Conservation (phyloP, 2,329 filamentous ascomycete species). For the Thyridium curvatum region DNA sequence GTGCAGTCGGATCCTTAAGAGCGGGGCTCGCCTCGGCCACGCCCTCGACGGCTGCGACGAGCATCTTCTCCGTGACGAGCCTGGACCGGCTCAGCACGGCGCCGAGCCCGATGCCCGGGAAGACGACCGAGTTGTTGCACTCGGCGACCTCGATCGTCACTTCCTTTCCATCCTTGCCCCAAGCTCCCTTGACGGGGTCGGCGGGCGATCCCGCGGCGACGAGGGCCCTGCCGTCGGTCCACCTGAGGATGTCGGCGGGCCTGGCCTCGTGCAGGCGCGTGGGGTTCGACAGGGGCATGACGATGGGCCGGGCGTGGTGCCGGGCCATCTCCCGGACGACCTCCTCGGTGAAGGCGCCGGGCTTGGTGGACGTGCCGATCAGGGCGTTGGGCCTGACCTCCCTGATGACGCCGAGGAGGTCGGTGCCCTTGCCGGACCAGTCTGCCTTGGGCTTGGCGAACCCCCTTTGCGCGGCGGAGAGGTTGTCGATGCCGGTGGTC, state of each 20-base stretch:
- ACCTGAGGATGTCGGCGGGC: constrained; percentile 67
- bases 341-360: constrained; percentile 69
- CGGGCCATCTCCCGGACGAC: constrained; percentile 70
- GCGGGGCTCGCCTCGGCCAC: constrained; percentile 68
- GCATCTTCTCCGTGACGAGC: constrained; percentile 68
- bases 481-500: constrained; percentile 48
- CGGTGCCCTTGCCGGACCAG: constrained; percentile 52
- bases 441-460: constrained; percentile 61
- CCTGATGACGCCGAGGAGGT: constrained; percentile 61
- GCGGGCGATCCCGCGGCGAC: constrained; percentile 84
- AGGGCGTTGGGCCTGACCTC: constrained; percentile 73
- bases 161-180: constrained; percentile 39
- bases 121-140: constrained; percentile 84
- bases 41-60: constrained; percentile 71
- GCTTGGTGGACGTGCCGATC: constrained; percentile 76
- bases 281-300: constrained; percentile 80
- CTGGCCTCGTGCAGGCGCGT: constrained; percentile 78
- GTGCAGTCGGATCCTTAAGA: constrained; percentile 53
- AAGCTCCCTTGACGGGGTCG: constrained; percentile 58
- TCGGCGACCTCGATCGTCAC: constrained; percentile 55
- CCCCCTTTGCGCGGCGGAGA: constrained; percentile 60
- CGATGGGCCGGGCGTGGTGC: constrained; percentile 65
- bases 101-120: constrained; percentile 80
- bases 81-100: constrained; percentile 63
- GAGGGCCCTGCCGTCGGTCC: constrained; percentile 72